Conservation (phyloP, 306 rosid genomes). For the Lathyrus oleraceus region DNA sequence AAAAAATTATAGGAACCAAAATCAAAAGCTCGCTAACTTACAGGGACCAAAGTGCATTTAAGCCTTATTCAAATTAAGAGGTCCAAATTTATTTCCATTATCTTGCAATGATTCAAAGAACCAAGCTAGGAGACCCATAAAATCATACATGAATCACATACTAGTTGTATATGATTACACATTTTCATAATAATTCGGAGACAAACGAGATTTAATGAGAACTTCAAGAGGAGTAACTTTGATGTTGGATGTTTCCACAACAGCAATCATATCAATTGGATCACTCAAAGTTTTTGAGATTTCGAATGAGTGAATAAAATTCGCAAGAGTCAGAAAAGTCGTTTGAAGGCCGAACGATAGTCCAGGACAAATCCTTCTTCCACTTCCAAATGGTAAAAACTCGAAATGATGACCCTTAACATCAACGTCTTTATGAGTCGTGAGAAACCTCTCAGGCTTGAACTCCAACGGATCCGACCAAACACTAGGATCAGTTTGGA, state of each 20-base stretch:
- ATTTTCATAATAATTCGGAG: slow-evolving; percentile 2
- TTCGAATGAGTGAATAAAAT: slow-evolving; percentile 17
- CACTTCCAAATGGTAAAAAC: slow-evolving; percentile 31
- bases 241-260: slow-evolving; percentile 25
- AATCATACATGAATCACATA: background rate
- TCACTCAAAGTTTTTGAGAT: background rate
- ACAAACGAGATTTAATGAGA: slow-evolving; percentile 34
- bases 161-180: background rate
- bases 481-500: slow-evolving; percentile 31
- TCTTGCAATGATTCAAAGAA: background rate
- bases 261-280: slow-evolving; percentile 18
- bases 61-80: background rate
- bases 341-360: slow-evolving; percentile 1
- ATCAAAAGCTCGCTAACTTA: too few species aligned
- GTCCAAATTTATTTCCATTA: background rate
- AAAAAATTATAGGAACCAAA: too few species aligned
- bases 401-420: slow-evolving; percentile 19
- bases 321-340: slow-evolving; percentile 18
- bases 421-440: slow-evolving; percentile 29
- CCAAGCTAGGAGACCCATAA: background rate
- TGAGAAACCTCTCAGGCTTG: slow-evolving; percentile 33
- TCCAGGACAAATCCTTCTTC: slow-evolving; percentile 32
- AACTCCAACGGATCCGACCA: slow-evolving; percentile 32
- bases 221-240: slow-evolving; percentile 25
- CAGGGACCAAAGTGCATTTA: too few species aligned